phyloP scores from a whole-genome alignment of 306 rosid genomes.

The Vachellia pachyceras region DNA sequence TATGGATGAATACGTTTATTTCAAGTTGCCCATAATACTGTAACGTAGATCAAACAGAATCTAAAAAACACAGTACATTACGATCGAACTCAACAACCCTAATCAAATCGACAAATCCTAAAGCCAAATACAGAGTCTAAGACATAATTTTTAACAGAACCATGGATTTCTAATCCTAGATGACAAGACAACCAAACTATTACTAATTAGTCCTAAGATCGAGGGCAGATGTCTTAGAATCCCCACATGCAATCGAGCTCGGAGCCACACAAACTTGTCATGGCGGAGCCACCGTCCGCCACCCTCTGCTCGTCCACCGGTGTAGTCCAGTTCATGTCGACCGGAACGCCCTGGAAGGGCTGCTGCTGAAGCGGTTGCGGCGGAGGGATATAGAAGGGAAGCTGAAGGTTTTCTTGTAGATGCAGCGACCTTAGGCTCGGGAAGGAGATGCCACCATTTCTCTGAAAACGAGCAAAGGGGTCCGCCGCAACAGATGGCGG shows the following conservation, averaged over 20 bases:
- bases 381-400: conserved; percentile 60
- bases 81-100: neutral
- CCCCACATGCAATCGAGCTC: conserved; percentile 95
- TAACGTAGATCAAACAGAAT: neutral
- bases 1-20: neutral
- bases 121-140: neutral
- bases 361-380: conserved; percentile 32
- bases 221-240: conserved; percentile 24
- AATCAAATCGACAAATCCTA: neutral
- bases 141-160: neutral
- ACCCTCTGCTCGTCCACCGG: conserved; percentile 48
- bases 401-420: conserved; percentile 81
- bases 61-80: neutral
- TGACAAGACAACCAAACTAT: neutral
- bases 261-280: conserved; percentile 45
- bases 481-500: conserved; percentile 28
- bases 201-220: neutral
- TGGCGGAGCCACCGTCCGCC: conserved; percentile 21
- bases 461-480: conserved; percentile 48
- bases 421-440: conserved; percentile 84
- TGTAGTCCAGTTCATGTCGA: conserved; percentile 48
- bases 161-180: neutral
- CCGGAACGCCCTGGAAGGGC: conserved; percentile 23
- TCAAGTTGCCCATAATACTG: neutral
- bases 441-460: conserved; percentile 54